Evolutionary conservation across 441 rosid genomes (phyloP), one percentile per base, ranked within the genome.

Genomic region (Populus hybrid): DNA sequence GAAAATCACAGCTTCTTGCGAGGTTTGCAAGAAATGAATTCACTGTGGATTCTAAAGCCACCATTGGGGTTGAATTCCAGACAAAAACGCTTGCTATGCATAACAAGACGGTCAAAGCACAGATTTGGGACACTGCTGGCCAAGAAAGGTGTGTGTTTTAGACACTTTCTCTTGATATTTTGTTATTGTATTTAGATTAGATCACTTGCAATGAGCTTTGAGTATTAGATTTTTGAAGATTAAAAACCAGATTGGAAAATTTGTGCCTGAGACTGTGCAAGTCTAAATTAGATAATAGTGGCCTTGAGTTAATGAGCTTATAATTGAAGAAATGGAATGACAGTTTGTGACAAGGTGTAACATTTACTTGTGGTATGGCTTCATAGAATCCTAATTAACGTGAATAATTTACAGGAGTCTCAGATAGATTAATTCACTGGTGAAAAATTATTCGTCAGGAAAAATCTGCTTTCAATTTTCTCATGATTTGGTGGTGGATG

Each of bases 111-210:
- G 84, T 89, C 24, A 86, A 89, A 77, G 89, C 89, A 5, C 90
- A 87, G 86, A 87, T 89, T 83, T 87, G 92, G 90, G 90, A 89
- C 72, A 87, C 92, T 28, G 92, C 89, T 64, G 92, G 90, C 71
- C 90, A 89, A 77, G 92, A 89, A 82, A 85, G 92, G 86, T 89
- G 75, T 34, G 73, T 66, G n/a, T 34, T 30, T 77, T 65, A 61
- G 26, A 53, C 21, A 35, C 35, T 53, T 64, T 66, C 30, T 35
- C 10, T 32, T 59, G 12, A n/a, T 57, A 8, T 71, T 26, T 32
- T 40, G 18, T 8, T 36, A 8, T 23, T 69, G n/a, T 35, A 9
- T 67, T 57, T 20, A 20, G 18, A 12, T 72, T 16, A 38, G 70
- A 23, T 8, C 38, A 11, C 21, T 53, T 7, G 5, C 38, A 46